phyloP scores from a whole-genome alignment of 1,284 basidiomycete species.

The Trichosporon ovoides region DNA sequence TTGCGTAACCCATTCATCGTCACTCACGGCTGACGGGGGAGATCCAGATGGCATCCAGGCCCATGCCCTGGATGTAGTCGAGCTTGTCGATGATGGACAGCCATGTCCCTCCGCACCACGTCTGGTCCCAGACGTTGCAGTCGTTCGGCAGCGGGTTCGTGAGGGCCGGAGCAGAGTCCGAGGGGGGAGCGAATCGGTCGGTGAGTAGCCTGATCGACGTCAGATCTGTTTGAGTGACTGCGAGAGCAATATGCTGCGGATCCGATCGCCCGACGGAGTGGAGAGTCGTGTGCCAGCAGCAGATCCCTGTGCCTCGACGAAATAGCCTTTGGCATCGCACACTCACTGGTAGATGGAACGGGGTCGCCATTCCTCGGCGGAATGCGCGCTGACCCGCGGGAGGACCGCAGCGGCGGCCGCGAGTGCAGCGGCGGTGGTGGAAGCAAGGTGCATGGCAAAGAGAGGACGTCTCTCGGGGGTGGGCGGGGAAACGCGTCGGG shows the following conservation, averaged over 20 bases:
- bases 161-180: slow-evolving; percentile 53
- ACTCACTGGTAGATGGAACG: slow-evolving; percentile 49
- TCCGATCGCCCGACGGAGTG: not conserved
- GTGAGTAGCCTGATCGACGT: slow-evolving; percentile 59
- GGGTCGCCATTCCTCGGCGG: slow-evolving; percentile 43
- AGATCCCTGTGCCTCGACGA: not conserved
- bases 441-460: not conserved
- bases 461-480: not conserved
- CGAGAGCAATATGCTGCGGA: not conserved
- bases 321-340: not conserved
- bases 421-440: slow-evolving; percentile 9
- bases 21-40: slow-evolving; percentile 29
- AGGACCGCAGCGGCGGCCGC: slow-evolving; percentile 16
- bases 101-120: slow-evolving; percentile 73
- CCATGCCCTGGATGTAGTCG: slow-evolving; percentile 70
- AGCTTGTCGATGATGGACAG: slow-evolving; percentile 65
- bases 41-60: slow-evolving; percentile 65
- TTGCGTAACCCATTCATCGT: not conserved
- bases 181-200: slow-evolving; percentile 63
- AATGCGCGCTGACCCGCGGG: slow-evolving; percentile 26
- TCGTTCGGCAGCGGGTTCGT: slow-evolving; percentile 50
- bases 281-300: not conserved
- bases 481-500: not conserved
- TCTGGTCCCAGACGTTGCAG: slow-evolving; percentile 33
- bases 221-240: not conserved